Base-by-base conservation (phyloP, 768 basidiomycete species). In the Stropharia rugosoannulata region DNA sequence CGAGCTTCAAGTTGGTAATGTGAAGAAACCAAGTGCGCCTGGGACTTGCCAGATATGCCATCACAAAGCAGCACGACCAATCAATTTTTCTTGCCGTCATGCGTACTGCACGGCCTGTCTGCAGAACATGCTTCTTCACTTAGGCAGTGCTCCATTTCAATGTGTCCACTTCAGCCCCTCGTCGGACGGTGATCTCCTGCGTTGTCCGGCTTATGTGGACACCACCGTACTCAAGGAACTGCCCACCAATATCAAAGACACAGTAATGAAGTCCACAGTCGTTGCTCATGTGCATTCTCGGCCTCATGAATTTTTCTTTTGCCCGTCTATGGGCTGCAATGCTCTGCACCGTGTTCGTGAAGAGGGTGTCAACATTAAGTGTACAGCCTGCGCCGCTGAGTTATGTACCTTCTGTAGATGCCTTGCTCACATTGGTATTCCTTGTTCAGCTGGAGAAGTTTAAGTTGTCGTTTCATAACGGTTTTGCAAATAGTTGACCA, bases 81-180 rank as follows among this genome's bases (percentile, higher is more conserved):
- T 75, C 59, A 64, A 62, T 52, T 61, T 81, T 56, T 65, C 67
- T 25, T 86, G 85, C 64, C 72, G 72, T 15, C 84, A 86, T 64
- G 59, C 61, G 19, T 85, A 84, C 63, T 85, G 85, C 68, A 69
- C 58, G 27, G 35, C 64, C 8, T 86, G 84, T 64, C 69, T 85
- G 49, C 69, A 74, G 57, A 70, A 76, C 54, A 73, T 77, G 51
- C 66, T 84, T 41, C 64, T 62, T 39, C 67, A 70, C 4, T 62
- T 67, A 2, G 59, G 68, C 13, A 65, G 70, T 19, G 62, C 67
- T 6, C 67, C 66, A 5, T 62, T 76, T 18, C 66, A 54, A 45
- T 84, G 81, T 60, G 64, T 83, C 37, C 76, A 71, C 19, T 59
- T 48, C 42, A 55, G 49, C 4, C 22, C 18, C 7, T 53, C 32